Base-by-base conservation (phyloP, 768 basidiomycete species). In the Stropharia rugosoannulata region DNA sequence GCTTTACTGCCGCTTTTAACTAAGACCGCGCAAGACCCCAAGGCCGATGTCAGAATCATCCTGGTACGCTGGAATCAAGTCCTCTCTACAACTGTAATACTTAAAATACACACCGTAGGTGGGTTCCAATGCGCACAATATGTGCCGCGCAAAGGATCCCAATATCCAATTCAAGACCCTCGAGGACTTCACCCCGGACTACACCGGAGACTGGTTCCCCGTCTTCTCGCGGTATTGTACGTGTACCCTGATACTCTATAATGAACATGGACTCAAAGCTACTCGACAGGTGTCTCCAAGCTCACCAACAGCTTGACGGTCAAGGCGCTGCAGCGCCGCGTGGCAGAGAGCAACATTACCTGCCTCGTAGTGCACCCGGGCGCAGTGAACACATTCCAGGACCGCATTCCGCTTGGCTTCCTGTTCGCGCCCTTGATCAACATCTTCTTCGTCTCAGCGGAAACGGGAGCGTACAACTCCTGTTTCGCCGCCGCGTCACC, bases 301-400 rank as follows among this genome's bases (percentile, higher is more conserved):
- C 68, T 84, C 27, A 72, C 75, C 7, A 72, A 71, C 43, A 59
- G 76, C n/a, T 69, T 83, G 6, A 81, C 73, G 39, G 71, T 71
- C 2, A 72, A 70, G n/a, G 75, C 78, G 56, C 67, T 85, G 16
- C 81, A 83, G 49, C 69, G 61, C 47, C 70, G 62, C 13, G 65
- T 82, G 18, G 56, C 53, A 35, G 66, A 61, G 10, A 62, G 66
- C 0, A 63, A 66, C 15, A 72, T 76, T 46, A 71, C 69, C 13
- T 69, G 60, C 35, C 62, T 78, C 39, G 55, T 72, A 5, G 41
- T 79, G 0, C 69, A 78, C 60, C 79, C 80, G 0, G 79, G 80
- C 11, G 53, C 53, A 1, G 73, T 79, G 13, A 63, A 70, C 42
- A 76, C 78, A 7, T 67, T 58, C 27, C 55, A 59, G 3, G 42